These are phyloP conservation scores for Conringia planisiliqua DNA, from an alignment of 345 rosid species.

Conservation along the genomic window DNA sequence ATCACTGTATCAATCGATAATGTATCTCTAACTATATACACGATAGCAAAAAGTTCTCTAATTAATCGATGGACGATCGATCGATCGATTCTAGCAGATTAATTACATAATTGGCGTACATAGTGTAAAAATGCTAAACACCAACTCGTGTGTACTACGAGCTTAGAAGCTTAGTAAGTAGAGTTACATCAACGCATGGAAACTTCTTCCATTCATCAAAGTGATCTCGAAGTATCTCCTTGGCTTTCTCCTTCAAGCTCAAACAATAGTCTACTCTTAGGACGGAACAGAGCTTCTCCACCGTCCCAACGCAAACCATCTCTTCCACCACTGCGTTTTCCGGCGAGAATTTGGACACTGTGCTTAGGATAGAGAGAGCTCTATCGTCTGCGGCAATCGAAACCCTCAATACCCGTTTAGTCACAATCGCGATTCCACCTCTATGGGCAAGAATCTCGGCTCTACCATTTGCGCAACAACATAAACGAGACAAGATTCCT, in stretches of 20 bases:
- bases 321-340: conserved; percentile 50
- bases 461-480: conserved; percentile 72
- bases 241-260: conserved; percentile 51
- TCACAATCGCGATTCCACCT: conserved; percentile 54
- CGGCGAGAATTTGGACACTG: conserved; percentile 47
- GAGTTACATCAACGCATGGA: conserved; percentile 45
- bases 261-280: conserved; percentile 40
- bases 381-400: conserved; percentile 52
- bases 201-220: conserved; percentile 55
- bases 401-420: conserved; percentile 48
- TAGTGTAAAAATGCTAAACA: not conserved
- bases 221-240: conserved; percentile 50
- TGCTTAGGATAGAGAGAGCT: conserved; percentile 50
- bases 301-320: conserved; percentile 58
- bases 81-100: not conserved
- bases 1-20: not conserved
- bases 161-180: conserved; percentile 30
- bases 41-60: not conserved
- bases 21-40: not conserved
- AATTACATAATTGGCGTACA: not conserved
- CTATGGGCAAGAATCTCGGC: conserved; percentile 53
- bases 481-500: conserved; percentile 51
- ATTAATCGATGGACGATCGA: not conserved
- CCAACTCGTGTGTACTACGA: conserved; percentile 13
- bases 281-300: conserved; percentile 53